Base-by-base conservation (phyloP, 2,329 filamentous ascomycete species). In the Xylaria sp. region DNA sequence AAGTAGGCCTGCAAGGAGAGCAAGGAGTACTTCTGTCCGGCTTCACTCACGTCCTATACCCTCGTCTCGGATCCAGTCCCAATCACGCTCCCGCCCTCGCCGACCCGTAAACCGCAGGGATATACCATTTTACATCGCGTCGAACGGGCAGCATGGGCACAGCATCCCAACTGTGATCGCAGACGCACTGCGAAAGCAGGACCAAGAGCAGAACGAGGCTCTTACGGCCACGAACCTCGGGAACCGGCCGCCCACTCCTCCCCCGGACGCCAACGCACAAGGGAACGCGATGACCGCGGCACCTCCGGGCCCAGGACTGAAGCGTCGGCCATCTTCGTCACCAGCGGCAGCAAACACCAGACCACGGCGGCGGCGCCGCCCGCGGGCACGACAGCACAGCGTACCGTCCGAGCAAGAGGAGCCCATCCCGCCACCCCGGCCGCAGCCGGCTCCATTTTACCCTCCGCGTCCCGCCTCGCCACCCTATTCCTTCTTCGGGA, bases 71-170 rank as follows among this genome's bases (percentile, higher is more conserved):
- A 37, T 54, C 53, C 42, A 25, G 18, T 67, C 59, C 37, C 58
- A 58, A 6, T 63, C 67, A n/a, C 67, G 64, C 5, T 66, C 66
- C 8, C 61, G 37, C 21, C 63, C 55, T 21, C 60, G 25, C 44
- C 55, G 55, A 35, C 42, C 18, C 2, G 63, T 69, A 13, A 23
- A 62, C 18, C 23, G 55, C 12, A 32, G 66, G 29, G 65, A 60
- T n/a, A 54, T 70, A 55, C 66, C 69, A 3, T 63, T 59, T 21
- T 69, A 70, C 42, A 60, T 70, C 25, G 62, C 62, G 2, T 21
- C 69, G 1, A 54, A 27, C 51, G 66, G 60, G 27, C 55, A 60
- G 25, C 53, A 68, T 18, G 58, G 25, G 21, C 47, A 62, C 21
- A 29, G 40, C 12, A 61, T 70, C 47, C 69, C 69, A 3, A 63